phyloP scores from a whole-genome alignment of 2,329 filamentous ascomycete species.

The Penicillium capsulatum region DNA sequence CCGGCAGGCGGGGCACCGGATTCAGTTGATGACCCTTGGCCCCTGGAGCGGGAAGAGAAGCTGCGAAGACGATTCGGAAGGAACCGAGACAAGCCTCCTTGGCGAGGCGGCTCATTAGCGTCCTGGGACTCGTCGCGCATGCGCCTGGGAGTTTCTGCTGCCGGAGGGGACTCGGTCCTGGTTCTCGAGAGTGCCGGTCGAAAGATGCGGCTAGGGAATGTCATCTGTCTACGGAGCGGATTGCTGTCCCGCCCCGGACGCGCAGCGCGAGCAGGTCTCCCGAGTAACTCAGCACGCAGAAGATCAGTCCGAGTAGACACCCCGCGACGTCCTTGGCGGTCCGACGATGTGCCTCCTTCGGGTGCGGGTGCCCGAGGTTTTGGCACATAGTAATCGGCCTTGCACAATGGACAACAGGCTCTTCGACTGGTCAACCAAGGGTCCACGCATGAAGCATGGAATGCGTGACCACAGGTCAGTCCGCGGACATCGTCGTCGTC shows the following conservation, averaged over 20 bases:
- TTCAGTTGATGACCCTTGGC: not conserved
- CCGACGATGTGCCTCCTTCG: constrained; percentile 24
- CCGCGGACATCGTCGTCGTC: constrained; percentile 95
- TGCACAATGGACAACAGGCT: constrained; percentile 95
- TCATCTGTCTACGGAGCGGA: constrained; percentile 32
- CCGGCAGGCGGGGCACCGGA: not conserved
- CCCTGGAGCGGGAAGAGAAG: constrained; percentile 1
- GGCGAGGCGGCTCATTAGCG: constrained; percentile 1
- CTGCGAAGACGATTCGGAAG: constrained; percentile 16
- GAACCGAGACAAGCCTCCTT: constrained; percentile 14
- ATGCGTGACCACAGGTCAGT: constrained; percentile 92
- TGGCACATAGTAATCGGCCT: constrained; percentile 93
- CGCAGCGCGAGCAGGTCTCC: constrained; percentile 33
- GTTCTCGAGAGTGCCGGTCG: constrained; percentile 26
- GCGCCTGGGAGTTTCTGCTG: not conserved
- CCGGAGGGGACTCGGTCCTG: constrained; percentile 16
- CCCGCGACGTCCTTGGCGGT: constrained; percentile 30
- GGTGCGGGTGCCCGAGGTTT: constrained; percentile 69
- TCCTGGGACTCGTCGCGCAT: constrained; percentile 1
- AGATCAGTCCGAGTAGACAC: constrained; percentile 21
- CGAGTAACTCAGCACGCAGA: constrained; percentile 7
- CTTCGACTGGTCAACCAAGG: constrained; percentile 93
- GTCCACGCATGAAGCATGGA: constrained; percentile 92
- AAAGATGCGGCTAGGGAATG: constrained; percentile 37
- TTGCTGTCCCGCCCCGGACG: constrained; percentile 32